phyloP scores from a whole-genome alignment of 2,329 filamentous ascomycete genomes.

The Ophiostoma ips region DNA sequence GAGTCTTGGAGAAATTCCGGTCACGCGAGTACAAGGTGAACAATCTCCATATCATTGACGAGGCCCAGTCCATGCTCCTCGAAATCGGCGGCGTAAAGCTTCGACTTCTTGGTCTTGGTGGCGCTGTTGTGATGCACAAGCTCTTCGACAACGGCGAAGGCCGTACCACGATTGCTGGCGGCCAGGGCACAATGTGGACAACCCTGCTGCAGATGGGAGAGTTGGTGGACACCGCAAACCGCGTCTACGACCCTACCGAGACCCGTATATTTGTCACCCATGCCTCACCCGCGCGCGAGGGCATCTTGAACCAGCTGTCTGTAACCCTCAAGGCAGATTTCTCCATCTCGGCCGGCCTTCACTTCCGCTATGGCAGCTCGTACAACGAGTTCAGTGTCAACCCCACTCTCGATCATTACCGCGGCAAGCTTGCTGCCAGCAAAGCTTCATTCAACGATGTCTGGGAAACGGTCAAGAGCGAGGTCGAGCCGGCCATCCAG shows the following conservation, averaged over 20 bases:
- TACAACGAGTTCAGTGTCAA: constrained; percentile 99
- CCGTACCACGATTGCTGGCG: constrained; percentile 92
- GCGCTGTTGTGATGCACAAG: constrained; percentile 99
- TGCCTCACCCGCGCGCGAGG: constrained; percentile 89
- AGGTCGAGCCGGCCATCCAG: constrained; percentile 87
- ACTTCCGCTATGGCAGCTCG: constrained; percentile 97
- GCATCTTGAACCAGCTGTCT: constrained; percentile 91
- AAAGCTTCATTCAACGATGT: constrained; percentile 99
- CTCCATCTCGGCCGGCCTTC: constrained; percentile 89
- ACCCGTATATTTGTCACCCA: constrained; percentile 95
- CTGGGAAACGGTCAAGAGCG: constrained; percentile 94
- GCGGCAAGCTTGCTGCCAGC: constrained; percentile 92
- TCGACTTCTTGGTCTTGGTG: constrained; percentile 80
- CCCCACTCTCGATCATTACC: constrained; percentile 93
- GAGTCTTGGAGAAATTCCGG: constrained; percentile 91
- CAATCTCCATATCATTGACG: constrained; percentile 96
- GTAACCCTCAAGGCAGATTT: constrained; percentile 97
- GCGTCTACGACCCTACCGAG: constrained; percentile 95
- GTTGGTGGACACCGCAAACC: constrained; percentile 91
- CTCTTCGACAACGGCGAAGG: constrained; percentile 98
- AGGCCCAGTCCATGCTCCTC: constrained; percentile 87
- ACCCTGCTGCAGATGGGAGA: constrained; percentile 97
- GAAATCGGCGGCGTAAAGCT: constrained; percentile 95
- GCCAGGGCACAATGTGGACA: constrained; percentile 99
- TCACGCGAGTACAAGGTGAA: constrained; percentile 96